Base-by-base conservation (phyloP, 768 basidiomycete species). In the Lactifluus volemus region DNA sequence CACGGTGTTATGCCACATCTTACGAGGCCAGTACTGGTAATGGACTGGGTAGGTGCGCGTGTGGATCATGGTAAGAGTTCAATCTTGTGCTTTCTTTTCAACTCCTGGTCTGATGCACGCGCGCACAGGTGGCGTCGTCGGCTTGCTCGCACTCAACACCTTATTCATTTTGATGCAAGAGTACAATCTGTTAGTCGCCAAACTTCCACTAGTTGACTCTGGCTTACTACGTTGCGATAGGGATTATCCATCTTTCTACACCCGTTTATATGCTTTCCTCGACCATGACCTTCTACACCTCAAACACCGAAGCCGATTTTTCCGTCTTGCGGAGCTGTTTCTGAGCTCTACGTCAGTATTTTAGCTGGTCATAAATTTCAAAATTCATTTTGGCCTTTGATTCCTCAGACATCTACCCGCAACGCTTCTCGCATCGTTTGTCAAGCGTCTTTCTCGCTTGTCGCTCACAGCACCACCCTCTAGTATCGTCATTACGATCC, bases 211-310 rank as follows among this genome's bases (percentile, higher is more conserved):
- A 52, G 21, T 59, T 53, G 14, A 11, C 10, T 25, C 14, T n/a
- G 39, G 29, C 42, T 49, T 11, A 34, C 49, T 57, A 55, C 58
- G 49, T 30, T 60, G 3, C 36, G 14, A 8, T 68, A 98, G 96
- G 10, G 97, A 99, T 68, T 98, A 96, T 69, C 95, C 97, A 2
- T 86, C 85, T 11, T 98, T 99, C 74, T 99, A 97, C 75, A 88
- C 86, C 6, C 85, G 88, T 5, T 81, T 99, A 2, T 98, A 98
- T 70, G 81, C 85, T 1, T 89, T 98, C 70, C 81, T 98, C 19
- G 89, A 96, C 70, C 80, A 86, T 10, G 84, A 94, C 19, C 81
- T 97, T 4, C 80, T 99, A 7, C 96, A 98, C 68, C 81, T 91
- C 54, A 96, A 92, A 69, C 88, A 97, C 70, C 84, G 97, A 12